These are phyloP conservation scores for Trichoderma harzianum DNA, from an alignment of 2,329 filamentous ascomycete genomes.

Conservation along the genomic window DNA sequence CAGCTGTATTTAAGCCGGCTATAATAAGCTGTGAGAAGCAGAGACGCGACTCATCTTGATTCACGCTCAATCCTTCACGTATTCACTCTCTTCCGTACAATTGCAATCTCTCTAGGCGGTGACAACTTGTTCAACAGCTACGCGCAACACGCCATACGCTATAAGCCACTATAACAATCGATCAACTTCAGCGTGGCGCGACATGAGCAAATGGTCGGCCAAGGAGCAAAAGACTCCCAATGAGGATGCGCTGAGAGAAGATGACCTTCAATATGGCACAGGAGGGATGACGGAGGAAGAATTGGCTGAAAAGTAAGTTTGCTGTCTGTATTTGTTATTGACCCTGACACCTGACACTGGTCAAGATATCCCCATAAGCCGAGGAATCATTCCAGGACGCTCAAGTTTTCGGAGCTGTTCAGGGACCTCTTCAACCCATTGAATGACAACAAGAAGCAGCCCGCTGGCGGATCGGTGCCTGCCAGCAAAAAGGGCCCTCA, in stretches of 20 bases:
- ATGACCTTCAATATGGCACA: constrained; percentile 48
- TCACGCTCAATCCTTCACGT: background rate
- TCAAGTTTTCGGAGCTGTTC: constrained; percentile 79
- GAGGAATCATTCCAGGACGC: constrained; percentile 72
- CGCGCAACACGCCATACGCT: background rate
- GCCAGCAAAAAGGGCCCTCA: constrained; percentile 58
- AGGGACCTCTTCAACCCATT: constrained; percentile 76
- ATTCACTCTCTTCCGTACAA: background rate
- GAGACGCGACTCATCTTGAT: background rate
- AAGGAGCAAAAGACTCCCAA: constrained; percentile 27
- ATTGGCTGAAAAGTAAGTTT: constrained; percentile 41
- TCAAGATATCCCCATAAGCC: constrained; percentile 79
- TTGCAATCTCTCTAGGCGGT: background rate
- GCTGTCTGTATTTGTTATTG: background rate
- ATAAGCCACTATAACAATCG: background rate
- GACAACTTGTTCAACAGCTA: background rate
- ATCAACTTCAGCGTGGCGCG: background rate
- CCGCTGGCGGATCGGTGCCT: constrained; percentile 52
- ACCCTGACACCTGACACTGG: constrained; percentile 21
- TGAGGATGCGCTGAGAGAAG: constrained; percentile 46
- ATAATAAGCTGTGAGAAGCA: background rate
- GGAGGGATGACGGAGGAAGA: constrained; percentile 40
- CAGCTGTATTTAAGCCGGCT: background rate
- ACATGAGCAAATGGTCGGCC: constrained; percentile 15
- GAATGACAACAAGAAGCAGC: constrained; percentile 74